phyloP scores from a whole-genome alignment of 2,329 filamentous ascomycete genomes.

The Trichoderma sp. region DNA sequence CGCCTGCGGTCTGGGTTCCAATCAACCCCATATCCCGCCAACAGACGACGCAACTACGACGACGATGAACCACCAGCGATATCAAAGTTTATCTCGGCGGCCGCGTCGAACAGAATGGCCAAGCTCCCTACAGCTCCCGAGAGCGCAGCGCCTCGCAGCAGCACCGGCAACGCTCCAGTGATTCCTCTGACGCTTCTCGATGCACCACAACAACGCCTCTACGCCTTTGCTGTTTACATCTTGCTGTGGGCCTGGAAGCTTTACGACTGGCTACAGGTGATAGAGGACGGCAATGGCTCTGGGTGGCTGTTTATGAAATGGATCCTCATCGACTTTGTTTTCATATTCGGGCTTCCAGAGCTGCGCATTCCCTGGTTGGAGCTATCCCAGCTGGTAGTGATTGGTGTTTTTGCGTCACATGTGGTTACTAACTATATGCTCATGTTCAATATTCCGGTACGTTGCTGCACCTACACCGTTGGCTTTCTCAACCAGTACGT shows the following conservation, averaged over 20 bases:
- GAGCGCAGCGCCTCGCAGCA: conserved; percentile 38
- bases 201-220: conserved; percentile 87
- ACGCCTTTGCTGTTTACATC: conserved; percentile 79
- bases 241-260: conserved; percentile 79
- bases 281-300: conserved; percentile 84
- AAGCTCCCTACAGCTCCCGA: conserved; percentile 55
- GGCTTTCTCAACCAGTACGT: neutral
- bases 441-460: conserved; percentile 87
- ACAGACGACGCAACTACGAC: conserved; percentile 39
- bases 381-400: conserved; percentile 76
- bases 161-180: conserved; percentile 58
- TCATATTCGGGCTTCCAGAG: conserved; percentile 83
- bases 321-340: conserved; percentile 82
- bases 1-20: conserved; percentile 82
- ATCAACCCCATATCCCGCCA: conserved; percentile 65
- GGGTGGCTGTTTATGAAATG: conserved; percentile 93
- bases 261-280: conserved; percentile 80
- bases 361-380: conserved; percentile 96
- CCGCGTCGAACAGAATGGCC: conserved; percentile 25
- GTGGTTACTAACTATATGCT: conserved; percentile 77
- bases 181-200: conserved; percentile 84
- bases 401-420: conserved; percentile 72
- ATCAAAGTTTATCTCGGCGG: neutral
- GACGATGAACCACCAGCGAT: conserved; percentile 38
- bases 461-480: conserved; percentile 33